Conservation (phyloP, 2,329 filamentous ascomycete genomes). For the Diplocarpon mali region DNA sequence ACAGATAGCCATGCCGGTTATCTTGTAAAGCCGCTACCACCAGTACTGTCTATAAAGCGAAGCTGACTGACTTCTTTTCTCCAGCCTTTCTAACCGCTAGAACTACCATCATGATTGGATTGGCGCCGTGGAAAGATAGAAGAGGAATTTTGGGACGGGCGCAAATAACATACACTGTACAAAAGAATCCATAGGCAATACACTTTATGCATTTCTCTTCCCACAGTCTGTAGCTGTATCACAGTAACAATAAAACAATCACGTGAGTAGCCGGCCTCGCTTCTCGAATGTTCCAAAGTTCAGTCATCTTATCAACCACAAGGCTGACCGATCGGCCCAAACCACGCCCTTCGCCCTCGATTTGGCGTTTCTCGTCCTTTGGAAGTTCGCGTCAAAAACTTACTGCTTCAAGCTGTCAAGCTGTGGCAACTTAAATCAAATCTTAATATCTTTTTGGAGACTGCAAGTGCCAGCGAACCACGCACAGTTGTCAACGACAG, state of each 20-base stretch:
- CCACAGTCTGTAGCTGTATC: neutral
- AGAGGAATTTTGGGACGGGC: slow-evolving; percentile 3
- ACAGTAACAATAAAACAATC: neutral
- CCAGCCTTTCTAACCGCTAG: slow-evolving; percentile 10
- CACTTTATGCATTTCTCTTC: slow-evolving; percentile 6
- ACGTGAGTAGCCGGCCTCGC: neutral
- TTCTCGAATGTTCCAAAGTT: slow-evolving; percentile 6
- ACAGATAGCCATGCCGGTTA: too few relatives aligned
- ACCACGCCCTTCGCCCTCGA: neutral
- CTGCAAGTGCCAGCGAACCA: too few relatives aligned
- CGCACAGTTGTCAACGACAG: too few relatives aligned
- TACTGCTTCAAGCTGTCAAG: too few relatives aligned
- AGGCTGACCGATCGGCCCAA: slow-evolving; percentile 4
- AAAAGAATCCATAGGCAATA: slow-evolving; percentile 16
- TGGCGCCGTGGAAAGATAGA: neutral
- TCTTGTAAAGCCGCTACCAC: too few relatives aligned
- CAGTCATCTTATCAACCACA: neutral
- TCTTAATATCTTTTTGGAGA: too few relatives aligned
- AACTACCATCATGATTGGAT: neutral
- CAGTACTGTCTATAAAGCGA: too few relatives aligned
- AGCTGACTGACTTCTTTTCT: slow-evolving; percentile 1
- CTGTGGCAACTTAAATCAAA: too few relatives aligned
- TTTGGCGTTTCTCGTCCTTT: neutral
- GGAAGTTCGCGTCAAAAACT: too few relatives aligned
- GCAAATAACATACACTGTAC: slow-evolving; percentile 13